Percentiles rank a stretch among this genome's conserved stretches.
Evolutionary conservation across 208 protist species (phyloP).

Genomic region (Trypanosoma grayi): DNA sequence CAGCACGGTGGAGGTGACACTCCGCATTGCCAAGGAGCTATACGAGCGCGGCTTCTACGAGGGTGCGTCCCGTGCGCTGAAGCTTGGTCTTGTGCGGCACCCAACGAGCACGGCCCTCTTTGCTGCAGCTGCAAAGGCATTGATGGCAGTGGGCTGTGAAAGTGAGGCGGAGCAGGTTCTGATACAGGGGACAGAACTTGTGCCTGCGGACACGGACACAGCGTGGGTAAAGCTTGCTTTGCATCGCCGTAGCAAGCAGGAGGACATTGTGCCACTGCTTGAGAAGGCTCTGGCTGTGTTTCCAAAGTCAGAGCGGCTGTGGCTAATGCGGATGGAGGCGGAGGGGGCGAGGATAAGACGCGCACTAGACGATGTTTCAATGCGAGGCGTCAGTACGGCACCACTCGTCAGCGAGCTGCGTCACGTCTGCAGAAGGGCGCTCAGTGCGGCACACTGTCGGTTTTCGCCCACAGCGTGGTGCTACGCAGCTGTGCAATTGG

Average conservation of each 20-base stretch:
- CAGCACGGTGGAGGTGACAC: slow-evolving; percentile 19
- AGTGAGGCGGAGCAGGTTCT: slow-evolving; percentile 40
- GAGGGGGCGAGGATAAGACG: slow-evolving; percentile 17
- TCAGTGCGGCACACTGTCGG: slow-evolving; percentile 47
- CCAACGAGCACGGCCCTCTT: slow-evolving; percentile 13
- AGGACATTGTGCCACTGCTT: slow-evolving; percentile 29
- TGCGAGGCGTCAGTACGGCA: slow-evolving; percentile 1
- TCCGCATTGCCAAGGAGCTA: slow-evolving; percentile 35
- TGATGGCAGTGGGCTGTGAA: slow-evolving; percentile 32
- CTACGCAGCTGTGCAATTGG: slow-evolving; percentile 56
- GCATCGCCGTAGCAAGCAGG: slow-evolving; percentile 40
- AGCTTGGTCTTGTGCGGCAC: slow-evolving; percentile 11
- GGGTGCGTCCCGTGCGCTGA: slow-evolving; percentile 27
- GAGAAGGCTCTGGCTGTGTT: slow-evolving; percentile 25
- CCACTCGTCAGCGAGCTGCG: slow-evolving; percentile 36
- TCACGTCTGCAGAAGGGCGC: slow-evolving; percentile 33
- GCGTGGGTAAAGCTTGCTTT: slow-evolving; percentile 61
- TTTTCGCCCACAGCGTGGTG: slow-evolving; percentile 49
- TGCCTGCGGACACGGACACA: slow-evolving; percentile 29
- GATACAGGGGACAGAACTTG: slow-evolving; percentile 24
- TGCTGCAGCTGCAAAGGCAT: slow-evolving; percentile 40
- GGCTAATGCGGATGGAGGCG: slow-evolving; percentile 67
- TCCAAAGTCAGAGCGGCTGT: slow-evolving; percentile 55
- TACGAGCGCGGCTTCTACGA: slow-evolving; percentile 21
- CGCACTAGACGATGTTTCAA: slow-evolving; percentile 10